A percentile compares a stretch with the other conserved stretches of the same genome.
Conservation (phyloP, 116 monocot species). For the Papilionanthe hybrid region DNA sequence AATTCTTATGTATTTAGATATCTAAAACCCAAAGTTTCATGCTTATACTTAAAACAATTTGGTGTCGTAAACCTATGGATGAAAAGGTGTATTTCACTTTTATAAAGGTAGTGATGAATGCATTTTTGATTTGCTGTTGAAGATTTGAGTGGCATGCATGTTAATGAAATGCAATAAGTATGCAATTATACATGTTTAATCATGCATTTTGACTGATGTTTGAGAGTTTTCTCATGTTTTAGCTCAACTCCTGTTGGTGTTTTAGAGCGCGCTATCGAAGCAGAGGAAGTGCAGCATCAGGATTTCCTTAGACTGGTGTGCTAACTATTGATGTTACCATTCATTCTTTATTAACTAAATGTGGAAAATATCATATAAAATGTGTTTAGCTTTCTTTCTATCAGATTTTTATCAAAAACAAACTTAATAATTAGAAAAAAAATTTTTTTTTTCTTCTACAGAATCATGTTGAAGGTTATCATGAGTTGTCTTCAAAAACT, state of each 20-base stretch:
- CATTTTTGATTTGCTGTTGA: too few species aligned
- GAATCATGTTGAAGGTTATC: slow-evolving; percentile 82
- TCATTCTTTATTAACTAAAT: neutral
- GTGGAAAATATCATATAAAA: neutral
- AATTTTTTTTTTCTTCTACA: slow-evolving; percentile 15
- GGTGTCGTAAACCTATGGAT: too few species aligned
- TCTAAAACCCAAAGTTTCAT: too few species aligned
- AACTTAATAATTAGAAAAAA: neutral
- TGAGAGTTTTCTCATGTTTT: slow-evolving; percentile 4
- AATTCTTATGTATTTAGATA: too few species aligned
- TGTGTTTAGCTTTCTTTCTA: neutral
- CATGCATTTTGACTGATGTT: neutral
- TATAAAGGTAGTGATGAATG: too few species aligned
- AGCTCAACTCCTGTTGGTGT: slow-evolving; percentile 62
- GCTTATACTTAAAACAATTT: too few species aligned
- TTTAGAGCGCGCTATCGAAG: slow-evolving; percentile 64
- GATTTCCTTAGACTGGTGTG: slow-evolving; percentile 80
- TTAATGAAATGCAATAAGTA: neutral
- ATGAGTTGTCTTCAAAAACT: slow-evolving; percentile 68
- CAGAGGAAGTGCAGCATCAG: slow-evolving; percentile 60
- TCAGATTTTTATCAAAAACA: neutral
- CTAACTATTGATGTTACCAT: too few species aligned
- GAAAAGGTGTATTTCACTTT: too few species aligned
- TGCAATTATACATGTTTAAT: neutral
- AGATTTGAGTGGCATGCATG: too few species aligned